Evolutionary conservation across 2,329 filamentous ascomycete genomes (phyloP).

Genomic region (Truncatella angustata): DNA sequence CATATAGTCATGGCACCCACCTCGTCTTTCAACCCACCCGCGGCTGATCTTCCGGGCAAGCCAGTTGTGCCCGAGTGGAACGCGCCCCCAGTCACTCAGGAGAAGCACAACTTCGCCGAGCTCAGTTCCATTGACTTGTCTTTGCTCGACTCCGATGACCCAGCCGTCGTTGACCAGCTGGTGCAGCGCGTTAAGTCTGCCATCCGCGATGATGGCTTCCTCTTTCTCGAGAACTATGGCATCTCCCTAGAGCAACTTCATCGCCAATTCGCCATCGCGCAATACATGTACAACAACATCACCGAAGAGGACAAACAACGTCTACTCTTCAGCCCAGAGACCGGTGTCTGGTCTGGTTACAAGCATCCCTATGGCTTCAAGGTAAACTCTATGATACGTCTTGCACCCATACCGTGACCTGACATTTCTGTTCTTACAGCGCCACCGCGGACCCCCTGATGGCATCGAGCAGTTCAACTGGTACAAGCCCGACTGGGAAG

Average conservation of each 20-base stretch:
- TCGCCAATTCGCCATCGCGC: conserved; percentile 1
- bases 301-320: conserved; percentile 4
- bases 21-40: conserved; percentile 2
- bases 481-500: conserved; percentile 2
- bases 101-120: conserved; percentile 1
- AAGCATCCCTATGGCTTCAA: conserved; percentile 5
- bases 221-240: conserved; percentile 4
- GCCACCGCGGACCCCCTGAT: background rate
- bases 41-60: conserved; percentile 1
- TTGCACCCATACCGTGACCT: background rate
- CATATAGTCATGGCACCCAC: background rate
- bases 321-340: conserved; percentile 1
- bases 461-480: conserved; percentile 7
- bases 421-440: background rate
- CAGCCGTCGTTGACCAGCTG: background rate
- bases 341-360: conserved; percentile 1
- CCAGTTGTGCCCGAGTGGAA: conserved; percentile 1
- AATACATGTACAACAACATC: conserved; percentile 6
- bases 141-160: background rate
- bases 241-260: conserved; percentile 2
- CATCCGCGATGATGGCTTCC: conserved; percentile 3
- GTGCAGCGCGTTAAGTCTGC: background rate
- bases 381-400: background rate
- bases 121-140: conserved; percentile 2
- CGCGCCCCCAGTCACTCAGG: background rate